Evolutionary conservation across 768 basidiomycete species (phyloP), one percentile per base, ranked within the genome.

Genomic region (Paxillus ammoniavirescens): DNA sequence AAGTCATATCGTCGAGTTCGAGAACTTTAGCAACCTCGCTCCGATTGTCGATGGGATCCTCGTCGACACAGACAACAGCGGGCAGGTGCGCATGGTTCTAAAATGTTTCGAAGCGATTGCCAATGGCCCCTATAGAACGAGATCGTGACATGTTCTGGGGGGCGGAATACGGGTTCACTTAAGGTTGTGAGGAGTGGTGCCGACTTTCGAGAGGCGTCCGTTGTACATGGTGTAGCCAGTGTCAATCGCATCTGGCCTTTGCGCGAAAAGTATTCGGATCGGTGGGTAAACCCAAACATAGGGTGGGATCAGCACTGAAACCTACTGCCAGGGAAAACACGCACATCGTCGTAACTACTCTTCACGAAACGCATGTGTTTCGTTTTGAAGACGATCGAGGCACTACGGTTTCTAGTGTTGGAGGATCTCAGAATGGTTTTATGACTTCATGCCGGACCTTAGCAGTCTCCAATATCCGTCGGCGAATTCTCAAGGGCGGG

Each of bases 71-170:
- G 90, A 92, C 51, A 78, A 78, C 2, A 85, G 80, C 60, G 84
- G 85, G 13, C 86, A 90, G 75, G 87, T 88, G 55, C 31, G 77
- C 61, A 8, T 38, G 26, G 44, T 33, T 10, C 36, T 6, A 15
- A 5, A 5, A 38, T n/a, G 14, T 28, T 49, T 23, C 13, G 9
- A 3, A 31, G 18, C 1, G 23, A 26, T 31, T 18, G 15, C 28
- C 52, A 4, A 60, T 18, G 15, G 38, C 13, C 43, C 30, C 47
- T 3, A 21, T 57, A 93, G 89, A 77, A 75, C n/a, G 86, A 89
- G 66, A 81, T 95, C 40, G 82, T 96, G 4, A 91, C 92, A 1
- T 91, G 90, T 61, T 94, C 91, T 4, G 94, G 94, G 5, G 88
- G 83, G 2, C 78, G 77, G 46, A 91, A 83, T 56, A 81, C 83